Conservation (phyloP, 2,329 filamentous ascomycete species). For the Cylindrodendrum hubeiense region DNA sequence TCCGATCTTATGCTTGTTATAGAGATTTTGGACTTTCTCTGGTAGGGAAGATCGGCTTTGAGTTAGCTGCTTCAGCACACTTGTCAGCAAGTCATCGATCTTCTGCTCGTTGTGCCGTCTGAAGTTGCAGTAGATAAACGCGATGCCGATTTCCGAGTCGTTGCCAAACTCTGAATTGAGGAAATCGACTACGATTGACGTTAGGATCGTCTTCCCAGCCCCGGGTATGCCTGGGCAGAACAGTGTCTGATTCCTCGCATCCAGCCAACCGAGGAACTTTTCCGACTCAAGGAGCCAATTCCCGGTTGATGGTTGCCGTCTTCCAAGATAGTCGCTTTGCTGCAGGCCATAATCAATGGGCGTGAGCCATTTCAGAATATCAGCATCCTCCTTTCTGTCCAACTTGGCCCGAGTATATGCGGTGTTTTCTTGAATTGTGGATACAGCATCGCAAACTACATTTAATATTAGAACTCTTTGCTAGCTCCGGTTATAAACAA, state of each 20-base stretch:
- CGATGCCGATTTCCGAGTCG: too few relatives aligned
- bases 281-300: neutral
- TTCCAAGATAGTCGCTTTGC: slow-evolving; percentile 51
- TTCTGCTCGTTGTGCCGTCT: too few relatives aligned
- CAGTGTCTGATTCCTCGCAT: slow-evolving; percentile 40
- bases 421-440: too few relatives aligned
- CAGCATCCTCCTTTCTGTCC: neutral
- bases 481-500: too few relatives aligned
- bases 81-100: too few relatives aligned
- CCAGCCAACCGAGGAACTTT: neutral
- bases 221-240: too few relatives aligned
- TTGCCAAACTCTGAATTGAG: neutral
- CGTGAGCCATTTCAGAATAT: slow-evolving; percentile 54
- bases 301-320: slow-evolving; percentile 51
- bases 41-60: too few relatives aligned
- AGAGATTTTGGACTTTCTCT: neutral
- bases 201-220: neutral
- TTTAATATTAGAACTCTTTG: too few relatives aligned
- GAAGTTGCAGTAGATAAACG: too few relatives aligned
- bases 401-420: too few relatives aligned
- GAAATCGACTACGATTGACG: neutral
- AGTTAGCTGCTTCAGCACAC: slow-evolving; percentile 49
- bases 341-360: slow-evolving; percentile 49
- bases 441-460: too few relatives aligned
- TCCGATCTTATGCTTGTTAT: neutral